Base-by-base conservation (phyloP, 371 early-diverging fungal species). In the Mortierella sp. region DNA sequence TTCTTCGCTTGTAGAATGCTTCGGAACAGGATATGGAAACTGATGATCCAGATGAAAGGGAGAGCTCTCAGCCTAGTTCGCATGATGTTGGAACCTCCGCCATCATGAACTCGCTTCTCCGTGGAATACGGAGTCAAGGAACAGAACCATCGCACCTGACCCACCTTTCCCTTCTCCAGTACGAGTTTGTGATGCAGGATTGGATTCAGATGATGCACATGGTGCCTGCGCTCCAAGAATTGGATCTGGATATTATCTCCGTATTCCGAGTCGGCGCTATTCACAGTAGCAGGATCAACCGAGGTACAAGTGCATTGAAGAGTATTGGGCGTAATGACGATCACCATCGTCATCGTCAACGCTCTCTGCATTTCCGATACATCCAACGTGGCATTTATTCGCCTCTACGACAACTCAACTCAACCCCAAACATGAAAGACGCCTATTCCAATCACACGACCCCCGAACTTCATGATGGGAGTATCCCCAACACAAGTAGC, bases 181-280 rank as follows among this genome's bases (percentile, higher is more conserved):
- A 68, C 22, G 57, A 57, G 19, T 68, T 68, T 24, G 16, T 52
- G 21, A 45, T 57, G 43, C 57, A 68, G 1, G 62, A 62, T 25
- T 68, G 69, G 69, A 19, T 68, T 40, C 47, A 39, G 34, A 57
- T 68, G 57, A 68, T 68, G 62, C 53, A 25, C 24, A 28, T 34
- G 43, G 40, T 68, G 47, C 69, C 69, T 9, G 39, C 47, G 19
- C 53, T 68, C 3, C 69, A 57, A 34, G 49, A 47, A 40, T 19
- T 68, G 49, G 62, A 68, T 22, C 45, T 68, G 7, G 62, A 62
- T 16, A 52, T 68, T 14, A 46, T 56, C 34, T 22, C 50, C 1
- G n/a, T 60, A 29, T 16, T 45, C 10, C 29, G 51, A 19, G n/a
- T n/a, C n/a, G n/a, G n/a, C n/a, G n/a, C n/a, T n/a, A n/a, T n/a